Conservation (phyloP, 2,329 filamentous ascomycete genomes). For the Colletotrichum horii region DNA sequence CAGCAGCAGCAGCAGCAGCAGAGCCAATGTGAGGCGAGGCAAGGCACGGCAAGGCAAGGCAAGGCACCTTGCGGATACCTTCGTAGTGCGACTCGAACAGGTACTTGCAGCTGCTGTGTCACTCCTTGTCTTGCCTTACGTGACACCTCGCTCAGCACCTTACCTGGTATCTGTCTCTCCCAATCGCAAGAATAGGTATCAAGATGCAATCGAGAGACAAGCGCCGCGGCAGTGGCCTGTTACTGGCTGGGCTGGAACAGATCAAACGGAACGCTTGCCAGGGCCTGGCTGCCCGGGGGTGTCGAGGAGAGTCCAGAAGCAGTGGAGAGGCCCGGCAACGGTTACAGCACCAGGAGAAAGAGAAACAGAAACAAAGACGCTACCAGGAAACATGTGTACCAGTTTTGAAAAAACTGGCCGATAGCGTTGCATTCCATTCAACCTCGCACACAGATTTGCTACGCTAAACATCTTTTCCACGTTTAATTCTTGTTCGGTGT, state of each 20-base stretch:
- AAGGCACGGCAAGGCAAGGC: not conserved
- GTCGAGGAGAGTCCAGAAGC: not conserved
- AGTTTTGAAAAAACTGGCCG: not conserved
- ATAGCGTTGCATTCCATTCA: conserved; percentile 5
- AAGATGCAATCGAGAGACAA: not conserved
- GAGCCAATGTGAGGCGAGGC: not conserved
- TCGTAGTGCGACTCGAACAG: not conserved
- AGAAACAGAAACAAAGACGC: conserved; percentile 17
- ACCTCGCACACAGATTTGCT: conserved; percentile 1
- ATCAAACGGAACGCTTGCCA: not conserved
- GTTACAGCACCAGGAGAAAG: not conserved
- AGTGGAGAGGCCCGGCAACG: not conserved
- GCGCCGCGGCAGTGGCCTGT: not conserved
- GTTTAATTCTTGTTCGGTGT: not conserved
- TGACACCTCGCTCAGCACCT: not conserved
- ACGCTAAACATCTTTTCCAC: not conserved
- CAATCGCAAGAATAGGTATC: not conserved
- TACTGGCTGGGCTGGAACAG: not conserved
- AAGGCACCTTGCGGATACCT: too few species aligned
- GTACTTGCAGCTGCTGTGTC: not conserved
- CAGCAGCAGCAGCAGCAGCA: not conserved
- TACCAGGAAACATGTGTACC: not conserved
- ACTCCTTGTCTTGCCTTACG: not conserved
- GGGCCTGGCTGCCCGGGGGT: not conserved
- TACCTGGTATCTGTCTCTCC: not conserved